Evolutionary conservation across 179 eudicot genomes (phyloP).

Genomic region (Silene coronaria): DNA sequence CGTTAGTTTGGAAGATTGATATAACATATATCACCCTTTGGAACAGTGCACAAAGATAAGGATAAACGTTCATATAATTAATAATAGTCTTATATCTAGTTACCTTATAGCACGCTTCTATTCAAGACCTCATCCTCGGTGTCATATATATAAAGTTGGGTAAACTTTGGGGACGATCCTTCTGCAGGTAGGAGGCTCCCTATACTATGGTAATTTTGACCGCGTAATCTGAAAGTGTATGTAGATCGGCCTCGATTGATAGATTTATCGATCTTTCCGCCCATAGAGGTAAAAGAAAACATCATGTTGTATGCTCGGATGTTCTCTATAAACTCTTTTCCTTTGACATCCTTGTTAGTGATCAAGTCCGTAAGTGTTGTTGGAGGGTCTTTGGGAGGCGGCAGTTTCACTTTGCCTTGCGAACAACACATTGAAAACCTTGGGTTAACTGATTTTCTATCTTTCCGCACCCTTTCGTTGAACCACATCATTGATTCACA

Average conservation of each 20-base stretch:
- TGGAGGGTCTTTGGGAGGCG: neutral
- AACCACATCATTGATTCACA: neutral
- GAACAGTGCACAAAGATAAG: no score
- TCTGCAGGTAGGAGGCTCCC: no score
- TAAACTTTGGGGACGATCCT: no score
- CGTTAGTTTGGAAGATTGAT: no score
- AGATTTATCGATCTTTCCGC: neutral
- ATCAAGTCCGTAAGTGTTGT: neutral
- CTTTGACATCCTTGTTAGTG: neutral
- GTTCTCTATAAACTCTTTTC: neutral
- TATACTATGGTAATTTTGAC: no score
- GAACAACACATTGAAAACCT: neutral
- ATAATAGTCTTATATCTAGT: no score
- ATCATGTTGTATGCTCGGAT: conserved; percentile 6
- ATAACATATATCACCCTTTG: no score
- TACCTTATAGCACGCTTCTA: no score
- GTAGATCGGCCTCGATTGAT: neutral
- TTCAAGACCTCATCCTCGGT: no score
- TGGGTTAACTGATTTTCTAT: neutral
- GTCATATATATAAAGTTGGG: no score
- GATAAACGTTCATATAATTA: no score
- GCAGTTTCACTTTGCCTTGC: neutral
- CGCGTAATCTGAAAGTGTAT: no score
- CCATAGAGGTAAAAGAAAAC: neutral
- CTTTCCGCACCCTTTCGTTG: neutral